Conservation (phyloP, 176 grass and related monocot genomes). For the Urochloa ruziziensis region DNA sequence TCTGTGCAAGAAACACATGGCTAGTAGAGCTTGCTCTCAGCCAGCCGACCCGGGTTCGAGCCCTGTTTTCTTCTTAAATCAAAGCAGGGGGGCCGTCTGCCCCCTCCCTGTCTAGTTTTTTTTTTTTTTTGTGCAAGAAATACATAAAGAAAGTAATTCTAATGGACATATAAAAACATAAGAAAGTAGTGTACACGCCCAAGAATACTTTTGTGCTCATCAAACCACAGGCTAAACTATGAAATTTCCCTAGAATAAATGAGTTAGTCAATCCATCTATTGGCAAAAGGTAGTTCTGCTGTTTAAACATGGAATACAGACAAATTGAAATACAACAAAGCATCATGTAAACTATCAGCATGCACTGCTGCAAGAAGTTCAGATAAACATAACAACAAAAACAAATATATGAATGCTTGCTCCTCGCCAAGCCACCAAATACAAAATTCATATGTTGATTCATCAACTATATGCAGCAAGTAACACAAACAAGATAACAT, state of each 20-base stretch:
- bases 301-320: neutral
- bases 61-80: no score
- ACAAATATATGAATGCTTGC: neutral
- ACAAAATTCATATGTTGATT: slow-evolving; percentile 11
- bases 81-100: no score
- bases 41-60: no score
- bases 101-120: no score
- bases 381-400: slow-evolving; percentile 11
- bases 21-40: no score
- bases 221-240: neutral
- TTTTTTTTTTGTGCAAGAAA: neutral
- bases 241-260: neutral
- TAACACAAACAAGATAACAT: slow-evolving; percentile 37
- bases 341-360: neutral
- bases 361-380: neutral
- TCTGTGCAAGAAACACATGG: neutral
- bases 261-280: neutral
- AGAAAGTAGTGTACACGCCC: neutral
- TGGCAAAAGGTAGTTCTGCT: neutral
- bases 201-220: neutral
- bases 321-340: neutral
- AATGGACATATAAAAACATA: neutral
- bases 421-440: slow-evolving; percentile 1
- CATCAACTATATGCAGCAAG: slow-evolving; percentile 42
- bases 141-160: neutral